Conservation (phyloP, 768 basidiomycete genomes). For the Ramaria sp. region DNA sequence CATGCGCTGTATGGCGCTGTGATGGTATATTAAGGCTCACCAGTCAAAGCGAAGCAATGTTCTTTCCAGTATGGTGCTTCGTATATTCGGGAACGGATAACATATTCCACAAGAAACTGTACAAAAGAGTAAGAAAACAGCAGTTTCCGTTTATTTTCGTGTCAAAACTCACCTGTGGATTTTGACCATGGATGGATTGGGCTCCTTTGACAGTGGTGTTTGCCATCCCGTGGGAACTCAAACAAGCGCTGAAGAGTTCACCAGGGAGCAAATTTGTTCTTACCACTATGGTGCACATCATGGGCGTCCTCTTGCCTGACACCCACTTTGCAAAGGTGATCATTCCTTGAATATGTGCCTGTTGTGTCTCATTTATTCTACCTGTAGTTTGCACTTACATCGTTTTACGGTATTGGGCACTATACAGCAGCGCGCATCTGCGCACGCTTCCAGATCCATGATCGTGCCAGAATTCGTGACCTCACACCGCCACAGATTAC, state of each 20-base stretch:
- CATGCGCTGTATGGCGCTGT: not conserved
- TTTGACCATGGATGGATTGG: constrained; percentile 87
- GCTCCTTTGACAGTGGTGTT: constrained; percentile 89
- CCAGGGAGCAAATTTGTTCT: no score
- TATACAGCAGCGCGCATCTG: constrained; percentile 71
- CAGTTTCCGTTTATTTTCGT: not conserved
- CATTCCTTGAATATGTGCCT: not conserved
- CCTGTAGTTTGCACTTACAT: constrained; percentile 83
- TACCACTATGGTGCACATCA: constrained; percentile 64
- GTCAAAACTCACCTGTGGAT: constrained; percentile 68
- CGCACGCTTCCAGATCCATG: constrained; percentile 87
- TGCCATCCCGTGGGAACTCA: constrained; percentile 65
- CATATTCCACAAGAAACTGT: constrained; percentile 90
- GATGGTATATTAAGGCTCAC: constrained; percentile 26
- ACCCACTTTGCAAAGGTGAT: constrained; percentile 65
- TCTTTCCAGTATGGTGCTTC: constrained; percentile 97
- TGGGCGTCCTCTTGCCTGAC: constrained; percentile 77
- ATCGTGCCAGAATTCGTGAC: constrained; percentile 68
- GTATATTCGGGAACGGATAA: constrained; percentile 93
- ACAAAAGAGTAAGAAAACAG: constrained; percentile 15
- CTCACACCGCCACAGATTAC: constrained; percentile 84
- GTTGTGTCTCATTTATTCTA: not conserved
- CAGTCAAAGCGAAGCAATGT: constrained; percentile 94
- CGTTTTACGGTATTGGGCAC: constrained; percentile 82
- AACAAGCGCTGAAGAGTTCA: no score